Conservation (phyloP, 2,329 filamentous ascomycete species). For the Aspergillus costaricaensis region DNA sequence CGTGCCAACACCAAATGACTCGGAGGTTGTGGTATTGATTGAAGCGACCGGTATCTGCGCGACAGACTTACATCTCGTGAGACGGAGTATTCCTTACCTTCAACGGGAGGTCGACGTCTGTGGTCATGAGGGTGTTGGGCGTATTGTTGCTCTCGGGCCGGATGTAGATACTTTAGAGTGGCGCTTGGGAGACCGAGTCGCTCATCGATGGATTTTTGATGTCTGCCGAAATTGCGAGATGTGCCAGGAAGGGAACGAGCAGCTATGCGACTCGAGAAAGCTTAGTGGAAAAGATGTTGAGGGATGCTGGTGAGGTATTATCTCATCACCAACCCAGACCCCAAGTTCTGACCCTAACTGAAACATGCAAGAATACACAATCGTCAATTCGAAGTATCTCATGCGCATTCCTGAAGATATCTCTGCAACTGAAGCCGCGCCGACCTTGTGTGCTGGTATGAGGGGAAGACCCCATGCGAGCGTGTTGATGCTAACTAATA, state of each 20-base stretch:
- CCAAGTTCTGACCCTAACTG: not conserved
- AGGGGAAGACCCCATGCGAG: not conserved
- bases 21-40: not conserved
- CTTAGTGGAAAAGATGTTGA: not conserved
- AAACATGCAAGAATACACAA: not conserved
- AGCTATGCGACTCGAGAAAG: not conserved
- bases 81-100: not conserved
- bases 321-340: too few species aligned
- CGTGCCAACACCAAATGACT: not conserved
- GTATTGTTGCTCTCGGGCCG: not conserved
- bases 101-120: not conserved
- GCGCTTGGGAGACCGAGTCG: not conserved
- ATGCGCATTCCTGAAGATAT: not conserved
- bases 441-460: not conserved
- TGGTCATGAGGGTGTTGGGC: not conserved
- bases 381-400: not conserved
- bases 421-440: not conserved
- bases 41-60: not conserved
- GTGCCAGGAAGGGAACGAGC: not conserved
- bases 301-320: not conserved
- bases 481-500: not conserved
- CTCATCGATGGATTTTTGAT: not conserved
- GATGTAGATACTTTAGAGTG: not conserved
- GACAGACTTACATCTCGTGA: not conserved
- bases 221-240: not conserved